Evolutionary conservation across 2,329 filamentous ascomycete species (phyloP).

Genomic region (Escovopsis sp.): DNA sequence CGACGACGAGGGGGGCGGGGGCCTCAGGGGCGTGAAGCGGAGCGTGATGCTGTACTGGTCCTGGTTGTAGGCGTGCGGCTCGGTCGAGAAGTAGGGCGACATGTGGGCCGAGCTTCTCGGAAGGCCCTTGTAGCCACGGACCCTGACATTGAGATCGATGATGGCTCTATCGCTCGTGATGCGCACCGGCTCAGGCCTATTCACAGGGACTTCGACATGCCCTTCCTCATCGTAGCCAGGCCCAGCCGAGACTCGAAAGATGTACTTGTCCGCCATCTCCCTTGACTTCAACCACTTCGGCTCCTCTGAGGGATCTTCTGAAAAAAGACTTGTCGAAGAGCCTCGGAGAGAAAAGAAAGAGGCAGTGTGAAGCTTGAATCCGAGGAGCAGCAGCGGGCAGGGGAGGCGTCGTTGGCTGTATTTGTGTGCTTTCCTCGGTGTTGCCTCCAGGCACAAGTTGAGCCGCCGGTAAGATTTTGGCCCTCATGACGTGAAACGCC

Average conservation of each 20-base stretch:
- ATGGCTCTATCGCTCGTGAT: constrained; percentile 52
- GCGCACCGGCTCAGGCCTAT: constrained; percentile 44
- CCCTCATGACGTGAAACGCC: too few species aligned
- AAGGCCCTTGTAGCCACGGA: constrained; percentile 55
- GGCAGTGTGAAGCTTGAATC: too few species aligned
- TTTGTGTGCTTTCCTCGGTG: too few species aligned
- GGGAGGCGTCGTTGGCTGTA: too few species aligned
- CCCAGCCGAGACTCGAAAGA: constrained; percentile 70
- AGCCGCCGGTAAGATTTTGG: too few species aligned
- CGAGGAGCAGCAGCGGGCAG: too few species aligned
- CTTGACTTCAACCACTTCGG: too few species aligned
- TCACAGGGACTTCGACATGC: constrained; percentile 66
- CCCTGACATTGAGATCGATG: constrained; percentile 57
- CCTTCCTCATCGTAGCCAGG: constrained; percentile 55
- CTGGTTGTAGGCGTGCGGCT: constrained; percentile 46
- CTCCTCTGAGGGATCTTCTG: too few species aligned
- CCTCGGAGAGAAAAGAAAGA: too few species aligned
- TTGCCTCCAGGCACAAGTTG: too few species aligned
- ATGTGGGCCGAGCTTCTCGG: constrained; percentile 53
- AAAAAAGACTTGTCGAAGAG: too few species aligned
- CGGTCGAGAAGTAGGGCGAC: constrained; percentile 61
- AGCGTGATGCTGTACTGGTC: constrained; percentile 83
- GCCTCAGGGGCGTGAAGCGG: constrained; percentile 55
- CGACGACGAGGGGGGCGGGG: not conserved
- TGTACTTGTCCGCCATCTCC: constrained; percentile 54